phyloP scores from a whole-genome alignment of 176 grass and related monocot genomes.

The Hsuehochloa calcarea region DNA sequence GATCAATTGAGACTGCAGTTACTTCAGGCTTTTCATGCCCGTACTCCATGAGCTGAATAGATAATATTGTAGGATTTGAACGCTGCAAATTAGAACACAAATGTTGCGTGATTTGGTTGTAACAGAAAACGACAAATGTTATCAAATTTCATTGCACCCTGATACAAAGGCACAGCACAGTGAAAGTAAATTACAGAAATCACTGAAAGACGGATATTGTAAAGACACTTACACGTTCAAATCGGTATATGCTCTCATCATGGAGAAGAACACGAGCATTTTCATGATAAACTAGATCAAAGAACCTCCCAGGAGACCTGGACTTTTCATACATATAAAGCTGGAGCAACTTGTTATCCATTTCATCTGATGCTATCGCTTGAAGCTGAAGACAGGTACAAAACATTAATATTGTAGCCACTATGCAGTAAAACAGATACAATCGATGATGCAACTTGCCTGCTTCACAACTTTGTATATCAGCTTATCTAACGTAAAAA shows the following conservation, averaged over 20 bases:
- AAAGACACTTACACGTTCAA: conserved; percentile 52
- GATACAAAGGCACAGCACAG: conserved; percentile 1
- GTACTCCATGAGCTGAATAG: conserved; percentile 65
- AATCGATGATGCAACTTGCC: conserved; percentile 24
- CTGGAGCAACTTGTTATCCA: conserved; percentile 58
- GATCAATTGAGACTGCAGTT: conserved; percentile 48
- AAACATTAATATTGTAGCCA: conserved; percentile 21
- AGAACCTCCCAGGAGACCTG: conserved; percentile 37
- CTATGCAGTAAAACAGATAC: not conserved
- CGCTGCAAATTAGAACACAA: conserved; percentile 33
- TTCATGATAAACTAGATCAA: conserved; percentile 71
- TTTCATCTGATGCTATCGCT: conserved; percentile 63
- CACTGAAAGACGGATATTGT: not conserved
- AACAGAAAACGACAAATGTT: not conserved
- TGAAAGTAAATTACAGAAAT: not conserved
- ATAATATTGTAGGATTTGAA: conserved; percentile 43
- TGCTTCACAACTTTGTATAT: conserved; percentile 76
- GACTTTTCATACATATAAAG: conserved; percentile 74
- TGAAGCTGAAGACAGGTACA: conserved; percentile 52
- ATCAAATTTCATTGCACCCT: conserved; percentile 2
- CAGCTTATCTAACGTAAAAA: conserved; percentile 76
- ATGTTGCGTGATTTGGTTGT: not conserved
- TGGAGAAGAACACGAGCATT: conserved; percentile 57
- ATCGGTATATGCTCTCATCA: conserved; percentile 62
- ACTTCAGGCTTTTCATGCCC: conserved; percentile 61